Base-by-base conservation (phyloP, 768 basidiomycete genomes). In the Boletus patriciae region DNA sequence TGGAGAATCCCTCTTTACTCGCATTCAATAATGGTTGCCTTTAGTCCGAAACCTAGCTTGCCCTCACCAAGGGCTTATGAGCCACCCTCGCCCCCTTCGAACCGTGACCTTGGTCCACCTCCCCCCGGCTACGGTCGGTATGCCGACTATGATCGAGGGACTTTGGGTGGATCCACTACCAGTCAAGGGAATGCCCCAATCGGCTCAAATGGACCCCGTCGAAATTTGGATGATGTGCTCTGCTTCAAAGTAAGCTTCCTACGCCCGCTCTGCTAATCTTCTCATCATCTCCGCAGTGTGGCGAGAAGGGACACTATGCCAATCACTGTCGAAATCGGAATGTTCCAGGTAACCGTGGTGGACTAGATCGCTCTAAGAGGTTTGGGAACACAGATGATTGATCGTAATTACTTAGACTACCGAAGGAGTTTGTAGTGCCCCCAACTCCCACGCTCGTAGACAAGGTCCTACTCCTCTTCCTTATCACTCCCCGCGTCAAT, bases 241-340 rank as follows among this genome's bases (percentile, higher is more conserved):
- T 94, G 93, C 67, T 92, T 93, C 79, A 94, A 92, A 83, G 89
- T 86, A 69, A 55, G 78, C 64, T 27, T 23, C 43, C 13, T 21
- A n/a, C 43, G 55, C 46, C 48, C 7, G 8, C 43, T 51, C 50
- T 7, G 10, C 45, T 52, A 38, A 25, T 34, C 43, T 62, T 27
- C 48, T 57, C 34, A 50, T 45, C 43, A 50, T 47, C 54, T 62
- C 54, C 52, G 9, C 59, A 93, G 87, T 97, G 94, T 66, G 92
- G 92, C 37, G 87, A 92, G 71, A 88, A 89, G 62, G 96, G 96
- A 1, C 96, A 98, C 69, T 96, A 96, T 68, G 95, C 95, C 19
- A 96, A 97, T 69, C 86, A 91, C 64, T 97, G 95, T 73, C 83
- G 88, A 41, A 94, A 94, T 70, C 78, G 90, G 54, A 94, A 94